Percentiles rank a stretch among this genome's conserved stretches.
phyloP scores from a whole-genome alignment of 305 asterid species.

The Lippia alba region DNA sequence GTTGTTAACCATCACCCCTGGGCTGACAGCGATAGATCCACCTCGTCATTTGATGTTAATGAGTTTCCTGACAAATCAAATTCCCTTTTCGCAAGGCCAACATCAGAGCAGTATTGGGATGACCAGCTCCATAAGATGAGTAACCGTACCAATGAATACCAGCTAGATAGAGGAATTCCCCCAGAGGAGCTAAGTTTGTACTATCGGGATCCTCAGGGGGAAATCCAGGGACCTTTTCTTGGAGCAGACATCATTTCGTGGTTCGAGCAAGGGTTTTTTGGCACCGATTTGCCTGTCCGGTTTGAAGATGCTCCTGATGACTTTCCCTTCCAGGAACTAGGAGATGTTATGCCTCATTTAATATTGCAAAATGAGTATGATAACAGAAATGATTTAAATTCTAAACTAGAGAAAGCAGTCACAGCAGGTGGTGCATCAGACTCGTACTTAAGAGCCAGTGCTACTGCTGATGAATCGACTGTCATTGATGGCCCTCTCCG shows the following conservation, averaged over 20 bases:
- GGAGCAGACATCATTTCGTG: conserved; percentile 95
- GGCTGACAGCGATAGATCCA: conserved; percentile 42
- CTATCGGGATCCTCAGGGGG: conserved; percentile 96
- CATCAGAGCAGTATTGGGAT: conserved; percentile 53
- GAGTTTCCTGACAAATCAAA: conserved; percentile 36
- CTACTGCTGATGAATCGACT: conserved; percentile 51
- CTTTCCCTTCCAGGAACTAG: conserved; percentile 74
- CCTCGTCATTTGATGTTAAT: conserved; percentile 42
- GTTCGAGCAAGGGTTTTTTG: conserved; percentile 98
- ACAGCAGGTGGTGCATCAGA: conserved; percentile 55
- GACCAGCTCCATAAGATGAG: conserved; percentile 52
- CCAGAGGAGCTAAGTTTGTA: conserved; percentile 90
- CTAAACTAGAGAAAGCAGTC: conserved; percentile 54
- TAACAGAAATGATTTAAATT: conserved; percentile 41
- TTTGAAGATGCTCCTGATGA: conserved; percentile 87
- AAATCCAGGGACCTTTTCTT: conserved; percentile 96
- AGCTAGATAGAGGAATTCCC: conserved; percentile 54
- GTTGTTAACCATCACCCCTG: conserved; percentile 15
- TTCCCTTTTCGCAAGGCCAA: conserved; percentile 36
- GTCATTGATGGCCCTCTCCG: conserved; percentile 54
- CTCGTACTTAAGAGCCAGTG: conserved; percentile 45
- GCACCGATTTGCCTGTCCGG: conserved; percentile 90
- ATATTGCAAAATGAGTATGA: conserved; percentile 53
- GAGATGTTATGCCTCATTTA: conserved; percentile 92
- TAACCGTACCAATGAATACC: conserved; percentile 47